Percentiles rank a stretch among this genome's conserved stretches.
Evolutionary conservation across 305 asterid genomes (phyloP).

Genomic region (Ilex paraguariensis): DNA sequence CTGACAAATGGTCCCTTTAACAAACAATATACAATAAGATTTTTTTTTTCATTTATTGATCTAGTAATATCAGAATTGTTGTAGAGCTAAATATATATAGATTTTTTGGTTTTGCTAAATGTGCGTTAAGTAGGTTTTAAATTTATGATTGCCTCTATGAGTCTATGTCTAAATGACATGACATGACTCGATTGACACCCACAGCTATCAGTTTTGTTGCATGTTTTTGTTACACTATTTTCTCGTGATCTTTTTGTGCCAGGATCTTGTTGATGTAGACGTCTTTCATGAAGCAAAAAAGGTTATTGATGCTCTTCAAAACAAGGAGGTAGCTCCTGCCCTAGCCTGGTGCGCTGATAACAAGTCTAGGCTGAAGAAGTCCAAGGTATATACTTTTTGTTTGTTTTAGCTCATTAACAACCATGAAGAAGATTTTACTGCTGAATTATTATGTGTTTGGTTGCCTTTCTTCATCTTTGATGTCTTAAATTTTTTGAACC

Average conservation of each 20-base stretch:
- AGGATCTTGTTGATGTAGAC: constrained; percentile 96
- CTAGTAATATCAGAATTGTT: too few relatives aligned
- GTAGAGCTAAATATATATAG: too few relatives aligned
- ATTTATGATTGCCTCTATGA: too few relatives aligned
- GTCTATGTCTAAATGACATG: too few relatives aligned
- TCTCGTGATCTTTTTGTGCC: constrained; percentile 4
- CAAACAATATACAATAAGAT: too few relatives aligned
- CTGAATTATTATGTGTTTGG: constrained; percentile 3
- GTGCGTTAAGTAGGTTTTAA: too few relatives aligned
- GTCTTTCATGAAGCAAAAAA: constrained; percentile 89
- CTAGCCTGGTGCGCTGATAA: constrained; percentile 97
- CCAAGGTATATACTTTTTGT: constrained; percentile 49
- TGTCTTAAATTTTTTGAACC: neutral
- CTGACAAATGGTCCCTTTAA: too few relatives aligned
- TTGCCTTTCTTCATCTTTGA: constrained; percentile 2
- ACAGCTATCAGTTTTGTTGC: too few relatives aligned
- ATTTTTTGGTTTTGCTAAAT: too few relatives aligned
- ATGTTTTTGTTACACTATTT: too few relatives aligned
- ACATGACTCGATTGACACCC: too few relatives aligned
- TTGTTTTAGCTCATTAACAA: neutral
- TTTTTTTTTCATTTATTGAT: too few relatives aligned
- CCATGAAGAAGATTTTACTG: neutral
- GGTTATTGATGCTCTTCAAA: constrained; percentile 88
- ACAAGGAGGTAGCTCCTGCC: constrained; percentile 88
- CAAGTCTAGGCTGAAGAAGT: constrained; percentile 87